Evolutionary conservation across 768 basidiomycete species (phyloP), one percentile per base, ranked within the genome.

Genomic region (Boletus sp.): DNA sequence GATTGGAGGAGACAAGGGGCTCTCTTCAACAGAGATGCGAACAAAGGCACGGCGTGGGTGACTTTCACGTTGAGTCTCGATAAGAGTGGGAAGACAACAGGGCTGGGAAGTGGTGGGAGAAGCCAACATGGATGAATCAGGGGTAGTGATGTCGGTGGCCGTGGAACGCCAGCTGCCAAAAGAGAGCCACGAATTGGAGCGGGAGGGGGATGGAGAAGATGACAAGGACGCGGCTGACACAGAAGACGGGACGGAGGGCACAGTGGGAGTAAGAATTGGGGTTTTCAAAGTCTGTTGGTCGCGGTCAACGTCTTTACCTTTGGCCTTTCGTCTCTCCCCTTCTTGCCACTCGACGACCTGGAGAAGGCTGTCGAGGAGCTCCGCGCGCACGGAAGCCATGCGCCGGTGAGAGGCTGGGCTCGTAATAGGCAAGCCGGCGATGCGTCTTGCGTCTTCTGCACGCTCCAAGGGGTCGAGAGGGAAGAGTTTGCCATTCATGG

Each of bases 401-500:
- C 63, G 66, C 13, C 55, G 50, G 19, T 67, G 62, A 9, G 53
- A 40, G 17, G 54, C 10, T 2, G 66, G 9, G 43, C 7, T 50
- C 2, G 57, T 15, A 33, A 70, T 56, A 29, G 58, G 57, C 46
- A 70, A 5, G 23, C 68, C 70, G 4, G 66, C 55, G 35, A 68
- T 58, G 44, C 67, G 65, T 40, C 63, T 58, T 29, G 72, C 65
- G 29, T 72, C 71, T 13, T 68, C 66, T 34, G 54, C 70, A 49
- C 62, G 73, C 61, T 60, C 71, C 47, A 58, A 65, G 34, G 64
- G 52, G 30, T 79, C 74, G 5, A 65, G 55, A 2, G 78, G 81
- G 59, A 86, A 86, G 19, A 86, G 72, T 5, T 76, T 72, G 5
- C 84, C 84, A 39, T 79, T 74, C 81, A 86, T 84, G 64, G 79